phyloP scores from a whole-genome alignment of 352 stramenopile species.

The Pythium vanterpoolii region DNA sequence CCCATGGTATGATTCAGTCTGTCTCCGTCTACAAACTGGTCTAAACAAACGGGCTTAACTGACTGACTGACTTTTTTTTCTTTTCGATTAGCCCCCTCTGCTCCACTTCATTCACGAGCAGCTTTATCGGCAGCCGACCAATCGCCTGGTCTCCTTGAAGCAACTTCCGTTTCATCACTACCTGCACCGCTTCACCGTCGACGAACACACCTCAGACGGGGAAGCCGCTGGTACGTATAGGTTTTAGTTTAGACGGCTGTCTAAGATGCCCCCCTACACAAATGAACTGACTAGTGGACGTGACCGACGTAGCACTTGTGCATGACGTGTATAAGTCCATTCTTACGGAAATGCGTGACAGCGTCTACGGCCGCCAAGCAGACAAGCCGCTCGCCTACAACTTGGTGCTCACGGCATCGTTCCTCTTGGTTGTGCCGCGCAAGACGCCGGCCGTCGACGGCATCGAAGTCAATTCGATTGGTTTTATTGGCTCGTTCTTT shows the following conservation, averaged over 20 bases:
- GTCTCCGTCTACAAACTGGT: background rate
- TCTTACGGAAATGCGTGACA: conserved; percentile 40
- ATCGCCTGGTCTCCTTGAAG: conserved; percentile 43
- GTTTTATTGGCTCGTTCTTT: conserved; percentile 81
- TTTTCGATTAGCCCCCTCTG: conserved; percentile 48
- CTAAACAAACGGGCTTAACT: background rate
- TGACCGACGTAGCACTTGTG: conserved; percentile 28
- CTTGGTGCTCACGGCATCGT: conserved; percentile 64
- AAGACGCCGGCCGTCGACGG: conserved; percentile 43
- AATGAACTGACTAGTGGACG: conserved; percentile 7
- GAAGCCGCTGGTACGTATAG: conserved; percentile 34
- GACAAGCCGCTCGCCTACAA: conserved; percentile 64
- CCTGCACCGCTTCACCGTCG: conserved; percentile 54
- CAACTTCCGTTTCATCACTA: conserved; percentile 77
- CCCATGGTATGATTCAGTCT: conserved; percentile 39
- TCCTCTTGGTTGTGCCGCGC: conserved; percentile 70
- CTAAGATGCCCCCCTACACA: background rate
- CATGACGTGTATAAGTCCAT: conserved; percentile 46
- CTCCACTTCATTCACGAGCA: conserved; percentile 69
- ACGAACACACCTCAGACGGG: conserved; percentile 34
- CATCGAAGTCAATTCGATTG: conserved; percentile 85
- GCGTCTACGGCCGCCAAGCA: conserved; percentile 25
- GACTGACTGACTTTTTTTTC: conserved; percentile 9
- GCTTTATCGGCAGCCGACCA: conserved; percentile 30
- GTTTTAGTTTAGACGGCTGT: background rate